Evolutionary conservation across 345 rosid species (phyloP), one percentile per base, ranked within the genome.

Genomic region (Fremontodendron californicum): DNA sequence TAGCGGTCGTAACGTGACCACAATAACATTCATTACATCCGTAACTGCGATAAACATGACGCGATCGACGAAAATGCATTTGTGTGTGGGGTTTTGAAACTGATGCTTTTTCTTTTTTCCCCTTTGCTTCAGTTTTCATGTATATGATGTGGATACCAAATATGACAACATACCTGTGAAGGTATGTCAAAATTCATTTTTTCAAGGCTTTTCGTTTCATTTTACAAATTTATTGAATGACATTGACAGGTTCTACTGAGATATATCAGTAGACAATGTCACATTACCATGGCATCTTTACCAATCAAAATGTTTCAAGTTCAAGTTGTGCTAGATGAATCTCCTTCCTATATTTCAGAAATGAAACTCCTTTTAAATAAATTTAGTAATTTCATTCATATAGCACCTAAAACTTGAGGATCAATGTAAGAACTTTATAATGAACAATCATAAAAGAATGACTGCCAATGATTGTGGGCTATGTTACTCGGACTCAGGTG

Each of bases 141-240:
- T 92, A 62, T 94, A 90, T 75, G 97, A 94, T 67, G 83, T 94
- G 37, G 98, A 94, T 80, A 84, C 96, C 37, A 81, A 68, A 23
- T 91, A 78, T 86, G 92, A 94, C 81, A 90, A 91, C 75, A 19
- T 79, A 68, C 94, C 94, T 31, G 90, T 88, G 75, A 89, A 92
- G 96, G 98, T 94, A 81, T 55, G 68, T 66, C 21, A 9, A 25
- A 52, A 37, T 71, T 68, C 49, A 29, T n/a, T 70, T 61, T 29
- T 1, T 71, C 9, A 18, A 49, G 43, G 29, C 75, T 71, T 33
- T 74, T 2, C 4, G n/a, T 23, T 42, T 33, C 19, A 48, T 49
- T 51, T 71, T 9, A n/a, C 43, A 48, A 71, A 27, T 16, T 48
- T 51, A 6, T 11, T 46, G 48, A 13, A 29, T 51, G 33, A 29